phyloP scores from a whole-genome alignment of 371 early-diverging fungal species.

The Mortierella polycephala region DNA sequence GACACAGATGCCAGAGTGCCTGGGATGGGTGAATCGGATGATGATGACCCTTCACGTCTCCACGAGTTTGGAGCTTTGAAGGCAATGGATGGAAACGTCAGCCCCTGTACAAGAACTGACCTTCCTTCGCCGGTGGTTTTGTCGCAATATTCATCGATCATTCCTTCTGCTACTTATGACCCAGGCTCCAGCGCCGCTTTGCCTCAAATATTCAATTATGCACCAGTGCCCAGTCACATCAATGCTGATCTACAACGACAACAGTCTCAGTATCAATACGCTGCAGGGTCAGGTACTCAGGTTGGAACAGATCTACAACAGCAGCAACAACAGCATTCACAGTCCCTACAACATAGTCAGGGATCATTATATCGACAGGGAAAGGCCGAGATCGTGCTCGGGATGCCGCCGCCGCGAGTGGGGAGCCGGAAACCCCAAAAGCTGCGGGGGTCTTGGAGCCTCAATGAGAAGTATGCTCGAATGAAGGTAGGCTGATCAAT shows the following conservation, averaged over 20 bases:
- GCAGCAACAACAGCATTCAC: not conserved
- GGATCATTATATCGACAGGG: not conserved
- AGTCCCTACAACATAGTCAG: not conserved
- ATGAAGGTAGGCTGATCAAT: slow-evolving; percentile 8
- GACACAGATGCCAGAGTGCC: slow-evolving; percentile 23
- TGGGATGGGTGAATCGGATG: slow-evolving; percentile 4
- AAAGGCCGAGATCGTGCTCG: slow-evolving; percentile 1
- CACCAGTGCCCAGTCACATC: not conserved
- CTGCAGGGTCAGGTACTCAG: not conserved
- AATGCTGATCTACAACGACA: not conserved
- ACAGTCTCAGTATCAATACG: not conserved
- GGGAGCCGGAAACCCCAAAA: slow-evolving; percentile 2
- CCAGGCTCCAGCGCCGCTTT: no score
- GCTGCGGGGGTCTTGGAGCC: not conserved
- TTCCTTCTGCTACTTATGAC: no score
- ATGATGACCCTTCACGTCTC: not conserved
- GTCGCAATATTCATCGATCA: no score
- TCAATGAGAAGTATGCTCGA: slow-evolving; percentile 13
- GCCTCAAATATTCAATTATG: no score
- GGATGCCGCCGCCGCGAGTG: slow-evolving; percentile 11
- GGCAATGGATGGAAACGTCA: no score
- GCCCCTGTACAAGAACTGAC: no score
- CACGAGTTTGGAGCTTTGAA: not conserved
- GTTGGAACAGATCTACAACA: not conserved
- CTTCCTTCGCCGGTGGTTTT: no score